phyloP scores from a whole-genome alignment of 345 rosid genomes.

The Salix arbutifolia region DNA sequence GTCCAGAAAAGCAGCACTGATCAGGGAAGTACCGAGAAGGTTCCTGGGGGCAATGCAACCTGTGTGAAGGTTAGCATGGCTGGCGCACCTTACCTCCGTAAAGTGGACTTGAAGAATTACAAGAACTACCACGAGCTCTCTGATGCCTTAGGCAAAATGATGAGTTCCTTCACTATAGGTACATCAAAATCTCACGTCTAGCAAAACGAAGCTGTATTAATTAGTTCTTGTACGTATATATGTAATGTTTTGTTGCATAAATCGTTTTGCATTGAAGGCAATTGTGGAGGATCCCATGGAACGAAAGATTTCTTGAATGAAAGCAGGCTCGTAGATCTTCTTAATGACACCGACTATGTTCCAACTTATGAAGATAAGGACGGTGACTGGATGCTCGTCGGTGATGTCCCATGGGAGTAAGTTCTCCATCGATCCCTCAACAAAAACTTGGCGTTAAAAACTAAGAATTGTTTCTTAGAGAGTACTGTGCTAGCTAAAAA shows the following conservation, averaged over 20 bases:
- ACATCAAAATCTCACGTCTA: not conserved
- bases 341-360: constrained; percentile 69
- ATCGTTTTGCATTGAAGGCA: constrained; percentile 29
- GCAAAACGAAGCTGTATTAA: not conserved
- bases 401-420: constrained; percentile 97
- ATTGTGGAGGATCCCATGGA: constrained; percentile 79
- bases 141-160: constrained; percentile 61
- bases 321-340: constrained; percentile 63
- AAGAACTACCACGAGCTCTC: constrained; percentile 64
- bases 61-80: constrained; percentile 93
- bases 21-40: constrained; percentile 24
- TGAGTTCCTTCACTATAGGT: constrained; percentile 80
- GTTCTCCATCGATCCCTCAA: constrained; percentile 1
- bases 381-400: constrained; percentile 96
- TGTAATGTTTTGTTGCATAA: not conserved
- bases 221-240: not conserved
- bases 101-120: constrained; percentile 77
- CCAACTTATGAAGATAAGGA: constrained; percentile 94
- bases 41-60: constrained; percentile 15
- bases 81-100: constrained; percentile 91
- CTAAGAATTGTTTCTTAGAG: not conserved
- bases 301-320: constrained; percentile 74
- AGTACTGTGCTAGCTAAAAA: not conserved
- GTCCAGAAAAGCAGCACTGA: constrained; percentile 37
- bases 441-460: not conserved